phyloP scores from a whole-genome alignment of 768 basidiomycete species.

The Lentinula raphanica region DNA sequence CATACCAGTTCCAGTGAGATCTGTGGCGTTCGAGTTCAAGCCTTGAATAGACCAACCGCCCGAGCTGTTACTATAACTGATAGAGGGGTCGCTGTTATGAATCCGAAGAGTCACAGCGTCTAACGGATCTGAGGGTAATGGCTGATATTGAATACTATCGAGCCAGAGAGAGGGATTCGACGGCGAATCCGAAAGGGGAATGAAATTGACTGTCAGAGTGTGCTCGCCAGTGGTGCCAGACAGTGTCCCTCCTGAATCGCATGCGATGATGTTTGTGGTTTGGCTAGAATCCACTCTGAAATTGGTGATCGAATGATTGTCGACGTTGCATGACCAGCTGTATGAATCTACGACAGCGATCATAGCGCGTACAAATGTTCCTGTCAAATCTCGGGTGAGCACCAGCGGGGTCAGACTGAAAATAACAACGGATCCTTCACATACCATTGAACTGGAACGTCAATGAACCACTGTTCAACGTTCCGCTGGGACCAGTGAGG shows the following conservation, averaged over 20 bases:
- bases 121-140: background rate
- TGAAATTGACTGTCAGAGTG: background rate
- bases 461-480: background rate
- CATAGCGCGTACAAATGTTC: background rate
- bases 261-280: conserved; percentile 2
- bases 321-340: background rate
- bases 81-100: conserved; percentile 5
- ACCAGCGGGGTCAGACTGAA: too few relatives aligned
- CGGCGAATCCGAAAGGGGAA: background rate
- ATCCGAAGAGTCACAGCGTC: background rate
- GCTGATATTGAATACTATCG: conserved; percentile 2
- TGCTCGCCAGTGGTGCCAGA: background rate
- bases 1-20: background rate
- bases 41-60: conserved; percentile 5
- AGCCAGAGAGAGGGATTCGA: background rate
- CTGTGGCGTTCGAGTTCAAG: background rate
- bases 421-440: background rate
- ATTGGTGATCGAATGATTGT: background rate
- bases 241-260: conserved; percentile 1
- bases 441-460: conserved; percentile 1
- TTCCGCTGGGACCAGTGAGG: background rate
- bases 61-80: background rate
- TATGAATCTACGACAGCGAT: background rate
- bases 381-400: background rate
- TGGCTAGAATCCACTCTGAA: background rate